Conservation (phyloP, 371 early-diverging fungal genomes). For the Chytridium lagenaria region DNA sequence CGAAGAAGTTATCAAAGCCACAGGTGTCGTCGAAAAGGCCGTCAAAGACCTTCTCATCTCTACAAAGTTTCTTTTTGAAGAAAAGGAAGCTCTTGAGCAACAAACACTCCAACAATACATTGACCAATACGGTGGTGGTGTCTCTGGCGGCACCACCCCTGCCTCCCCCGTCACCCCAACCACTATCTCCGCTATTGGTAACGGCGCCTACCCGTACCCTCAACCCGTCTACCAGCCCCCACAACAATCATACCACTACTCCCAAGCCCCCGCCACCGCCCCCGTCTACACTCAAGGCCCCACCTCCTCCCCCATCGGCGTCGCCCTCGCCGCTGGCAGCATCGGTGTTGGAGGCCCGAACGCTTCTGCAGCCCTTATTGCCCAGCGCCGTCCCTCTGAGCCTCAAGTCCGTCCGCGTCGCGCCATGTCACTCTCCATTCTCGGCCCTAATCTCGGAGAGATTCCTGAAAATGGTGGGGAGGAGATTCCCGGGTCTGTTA, state of each 20-base stretch:
- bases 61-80: constrained; percentile 54
- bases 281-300: neutral
- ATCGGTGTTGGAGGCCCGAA: constrained; percentile 10
- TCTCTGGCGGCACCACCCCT: neutral
- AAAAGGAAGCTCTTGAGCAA: constrained; percentile 53
- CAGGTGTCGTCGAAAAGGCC: constrained; percentile 51
- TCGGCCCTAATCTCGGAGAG: constrained; percentile 16
- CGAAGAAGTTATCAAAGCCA: constrained; percentile 50
- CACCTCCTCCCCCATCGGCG: neutral
- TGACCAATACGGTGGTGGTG: constrained; percentile 36
- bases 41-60: constrained; percentile 52
- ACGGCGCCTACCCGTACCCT: neutral
- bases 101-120: constrained; percentile 52
- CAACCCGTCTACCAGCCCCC: neutral
- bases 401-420: constrained; percentile 5
- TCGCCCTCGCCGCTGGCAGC: constrained; percentile 6
- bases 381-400: constrained; percentile 14
- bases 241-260: neutral
- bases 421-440: constrained; percentile 8
- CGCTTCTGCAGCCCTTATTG: neutral
- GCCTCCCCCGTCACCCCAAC: constrained; percentile 7
- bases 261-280: neutral
- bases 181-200: neutral
- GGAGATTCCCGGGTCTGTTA: neutral
- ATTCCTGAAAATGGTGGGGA: constrained; percentile 7